Evolutionary conservation across 2,329 filamentous ascomycete genomes (phyloP).

Genomic region (Ophiostoma montium): DNA sequence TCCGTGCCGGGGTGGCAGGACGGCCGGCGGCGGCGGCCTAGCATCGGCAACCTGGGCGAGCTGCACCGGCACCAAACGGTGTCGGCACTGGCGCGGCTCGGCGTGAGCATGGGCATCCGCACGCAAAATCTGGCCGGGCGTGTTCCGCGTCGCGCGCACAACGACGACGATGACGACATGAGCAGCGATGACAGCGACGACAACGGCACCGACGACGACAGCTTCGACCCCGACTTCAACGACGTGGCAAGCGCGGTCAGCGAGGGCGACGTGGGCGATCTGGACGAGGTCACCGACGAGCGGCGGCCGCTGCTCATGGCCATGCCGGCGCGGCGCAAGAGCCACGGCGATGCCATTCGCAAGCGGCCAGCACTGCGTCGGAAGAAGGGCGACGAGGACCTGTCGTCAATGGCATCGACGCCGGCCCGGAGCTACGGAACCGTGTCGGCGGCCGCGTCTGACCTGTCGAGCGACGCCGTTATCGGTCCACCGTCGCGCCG

Average conservation of each 20-base stretch:
- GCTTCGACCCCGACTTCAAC: constrained; percentile 21
- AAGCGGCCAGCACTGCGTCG: constrained; percentile 15
- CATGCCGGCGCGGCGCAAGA: constrained; percentile 19
- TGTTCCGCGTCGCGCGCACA: constrained; percentile 21
- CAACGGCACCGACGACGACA: constrained; percentile 9
- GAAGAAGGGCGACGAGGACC: constrained; percentile 16
- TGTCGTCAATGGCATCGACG: constrained; percentile 6
- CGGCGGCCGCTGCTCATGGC: constrained; percentile 12
- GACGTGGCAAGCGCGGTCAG: constrained; percentile 26
- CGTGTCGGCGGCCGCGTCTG: constrained; percentile 6
- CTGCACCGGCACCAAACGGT: constrained; percentile 47
- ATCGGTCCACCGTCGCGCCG: not conserved
- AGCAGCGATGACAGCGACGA: constrained; percentile 13
- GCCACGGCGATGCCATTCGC: constrained; percentile 26
- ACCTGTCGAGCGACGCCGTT: not conserved
- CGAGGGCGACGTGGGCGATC: constrained; percentile 26
- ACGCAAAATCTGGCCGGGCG: constrained; percentile 56
- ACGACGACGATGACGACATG: constrained; percentile 25
- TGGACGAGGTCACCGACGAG: constrained; percentile 16
- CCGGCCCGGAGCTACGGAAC: constrained; percentile 15
- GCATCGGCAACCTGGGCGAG: constrained; percentile 45
- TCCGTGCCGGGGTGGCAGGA: not conserved
- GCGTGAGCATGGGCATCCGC: constrained; percentile 58
- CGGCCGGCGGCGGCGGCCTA: constrained; percentile 22
- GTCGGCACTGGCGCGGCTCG: constrained; percentile 37